Percentiles rank a stretch among this genome's conserved stretches.
These are phyloP conservation scores for Ophiocordyceps sinensis DNA, from an alignment of 2,329 filamentous ascomycete genomes.

Conservation along the genomic window DNA sequence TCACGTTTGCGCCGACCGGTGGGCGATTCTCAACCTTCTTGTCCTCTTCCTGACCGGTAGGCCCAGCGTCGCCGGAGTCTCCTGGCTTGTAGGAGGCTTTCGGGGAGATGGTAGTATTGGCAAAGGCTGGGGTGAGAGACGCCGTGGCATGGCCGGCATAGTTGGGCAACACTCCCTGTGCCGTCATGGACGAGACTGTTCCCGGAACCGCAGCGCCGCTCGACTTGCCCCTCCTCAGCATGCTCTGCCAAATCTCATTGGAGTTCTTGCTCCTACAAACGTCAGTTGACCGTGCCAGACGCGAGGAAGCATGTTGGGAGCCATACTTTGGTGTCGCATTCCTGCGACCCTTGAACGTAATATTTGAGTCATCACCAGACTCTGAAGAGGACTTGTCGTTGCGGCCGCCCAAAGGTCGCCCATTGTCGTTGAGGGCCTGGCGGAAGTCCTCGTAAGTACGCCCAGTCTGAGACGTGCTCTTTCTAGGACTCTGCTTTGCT, in stretches of 20 bases:
- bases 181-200: conserved; percentile 37
- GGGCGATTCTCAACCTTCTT: conserved; percentile 31
- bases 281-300: conserved; percentile 4
- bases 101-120: conserved; percentile 20
- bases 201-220: conserved; percentile 30
- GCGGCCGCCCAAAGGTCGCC: conserved; percentile 2
- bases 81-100: conserved; percentile 14
- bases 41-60: conserved; percentile 11
- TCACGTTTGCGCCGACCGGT: conserved; percentile 11
- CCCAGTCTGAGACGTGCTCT: conserved; percentile 10
- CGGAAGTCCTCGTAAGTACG: conserved; percentile 14
- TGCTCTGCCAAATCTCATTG: conserved; percentile 32
- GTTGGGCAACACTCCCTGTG: conserved; percentile 38
- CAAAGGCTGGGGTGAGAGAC: conserved; percentile 29
- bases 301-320: background rate
- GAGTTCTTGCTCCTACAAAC: conserved; percentile 21
- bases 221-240: conserved; percentile 37
- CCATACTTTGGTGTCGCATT: conserved; percentile 15
- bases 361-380: conserved; percentile 17
- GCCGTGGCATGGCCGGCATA: conserved; percentile 38
- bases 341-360: conserved; percentile 24
- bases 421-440: conserved; percentile 7
- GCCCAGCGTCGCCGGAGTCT: conserved; percentile 8
- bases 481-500: conserved; percentile 9
- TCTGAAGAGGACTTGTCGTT: conserved; percentile 14